phyloP scores from a whole-genome alignment of 768 basidiomycete genomes.

The Dictyophora rubrovolvata region DNA sequence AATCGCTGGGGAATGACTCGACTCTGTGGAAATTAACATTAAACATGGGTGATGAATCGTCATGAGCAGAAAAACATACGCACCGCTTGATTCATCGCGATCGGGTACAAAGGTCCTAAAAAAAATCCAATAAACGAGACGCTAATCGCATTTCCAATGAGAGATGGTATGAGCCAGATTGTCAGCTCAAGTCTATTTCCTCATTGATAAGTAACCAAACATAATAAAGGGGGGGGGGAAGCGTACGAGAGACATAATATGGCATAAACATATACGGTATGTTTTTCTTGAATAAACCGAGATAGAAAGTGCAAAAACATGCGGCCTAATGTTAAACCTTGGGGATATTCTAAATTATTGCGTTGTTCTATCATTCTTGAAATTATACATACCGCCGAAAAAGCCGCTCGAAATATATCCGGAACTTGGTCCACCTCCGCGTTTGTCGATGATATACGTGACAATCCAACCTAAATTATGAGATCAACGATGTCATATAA shows the following conservation, averaged over 20 bases:
- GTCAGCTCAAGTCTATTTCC: constrained; percentile 41
- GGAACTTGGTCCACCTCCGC: constrained; percentile 36
- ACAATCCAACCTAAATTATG: constrained; percentile 50
- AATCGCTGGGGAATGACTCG: constrained; percentile 59
- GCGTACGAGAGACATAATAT: constrained; percentile 17
- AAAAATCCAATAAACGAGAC: constrained; percentile 45
- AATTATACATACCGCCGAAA: constrained; percentile 10
- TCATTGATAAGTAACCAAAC: too few relatives aligned
- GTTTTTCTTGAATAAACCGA: constrained; percentile 12
- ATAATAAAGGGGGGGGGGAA: too few relatives aligned
- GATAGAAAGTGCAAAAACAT: constrained; percentile 25
- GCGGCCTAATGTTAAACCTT: constrained; percentile 51
- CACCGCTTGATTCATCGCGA: constrained; percentile 59
- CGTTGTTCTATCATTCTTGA: too few relatives aligned
- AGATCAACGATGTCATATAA: neutral
- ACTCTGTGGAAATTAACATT: neutral
- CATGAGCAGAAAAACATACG: constrained; percentile 16
- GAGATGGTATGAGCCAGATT: constrained; percentile 46
- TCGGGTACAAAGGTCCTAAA: constrained; percentile 43
- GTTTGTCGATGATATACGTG: constrained; percentile 38
- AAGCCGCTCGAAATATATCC: constrained; percentile 40
- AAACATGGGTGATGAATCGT: neutral
- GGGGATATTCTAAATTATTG: neutral
- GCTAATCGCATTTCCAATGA: constrained; percentile 44
- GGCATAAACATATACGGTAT: constrained; percentile 27